A percentile compares a stretch with the other conserved stretches of the same genome.
Evolutionary conservation across 148 eudicot species (phyloP).

Genomic region (Rhododendron williamsianum): DNA sequence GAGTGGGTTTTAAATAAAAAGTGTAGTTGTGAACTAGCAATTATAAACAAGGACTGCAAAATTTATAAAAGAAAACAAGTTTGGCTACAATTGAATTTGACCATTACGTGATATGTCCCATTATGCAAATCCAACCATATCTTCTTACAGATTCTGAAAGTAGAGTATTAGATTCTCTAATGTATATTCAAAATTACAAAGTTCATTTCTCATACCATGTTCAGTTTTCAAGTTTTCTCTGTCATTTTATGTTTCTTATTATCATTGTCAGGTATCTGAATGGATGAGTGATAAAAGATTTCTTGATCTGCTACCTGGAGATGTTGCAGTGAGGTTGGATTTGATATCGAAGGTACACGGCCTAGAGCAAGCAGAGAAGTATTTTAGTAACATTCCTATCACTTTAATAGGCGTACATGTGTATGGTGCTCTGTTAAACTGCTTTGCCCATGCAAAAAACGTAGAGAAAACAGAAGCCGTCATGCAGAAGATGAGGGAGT

Average conservation of each 20-base stretch:
- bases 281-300: constrained; percentile 17
- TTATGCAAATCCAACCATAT: neutral
- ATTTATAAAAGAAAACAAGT: neutral
- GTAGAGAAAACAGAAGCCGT: constrained; percentile 33
- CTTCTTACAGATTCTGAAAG: neutral
- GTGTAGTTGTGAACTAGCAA: neutral
- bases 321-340: constrained; percentile 29
- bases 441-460: constrained; percentile 25
- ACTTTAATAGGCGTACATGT: constrained; percentile 13
- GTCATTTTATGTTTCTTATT: neutral
- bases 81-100: neutral
- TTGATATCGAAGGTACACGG: constrained; percentile 36
- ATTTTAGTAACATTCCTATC: constrained; percentile 21
- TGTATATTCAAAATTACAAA: neutral
- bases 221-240: neutral
- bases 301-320: constrained; percentile 7
- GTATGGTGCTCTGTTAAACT: constrained; percentile 38
- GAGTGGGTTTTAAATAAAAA: no score
- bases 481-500: constrained; percentile 27
- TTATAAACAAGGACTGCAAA: neutral
- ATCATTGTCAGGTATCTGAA: constrained; percentile 23
- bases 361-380: constrained; percentile 35
- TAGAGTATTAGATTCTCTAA: neutral
- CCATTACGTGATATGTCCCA: neutral
- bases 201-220: neutral